A percentile compares a stretch with the other conserved stretches of the same genome.
phyloP scores from a whole-genome alignment of 2,329 filamentous ascomycete genomes.

The Aureobasidium sp. region DNA sequence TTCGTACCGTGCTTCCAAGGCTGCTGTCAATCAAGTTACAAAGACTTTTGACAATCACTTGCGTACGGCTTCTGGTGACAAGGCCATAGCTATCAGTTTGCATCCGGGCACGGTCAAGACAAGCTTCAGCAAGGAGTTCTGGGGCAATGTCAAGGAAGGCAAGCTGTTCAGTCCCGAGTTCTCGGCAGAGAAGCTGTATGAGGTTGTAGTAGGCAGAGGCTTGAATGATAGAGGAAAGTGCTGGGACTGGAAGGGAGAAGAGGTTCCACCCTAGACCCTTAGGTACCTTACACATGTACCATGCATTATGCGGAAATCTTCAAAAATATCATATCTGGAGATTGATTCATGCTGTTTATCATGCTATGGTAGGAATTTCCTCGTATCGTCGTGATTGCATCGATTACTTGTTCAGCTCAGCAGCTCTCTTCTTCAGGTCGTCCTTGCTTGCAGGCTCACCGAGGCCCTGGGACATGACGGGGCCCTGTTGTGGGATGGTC shows the following conservation, averaged over 20 bases:
- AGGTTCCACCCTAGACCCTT: conserved; percentile 47
- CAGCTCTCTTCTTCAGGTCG: conserved; percentile 43
- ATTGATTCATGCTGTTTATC: neutral
- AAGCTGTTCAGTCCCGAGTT: conserved; percentile 62
- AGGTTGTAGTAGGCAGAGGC: conserved; percentile 47
- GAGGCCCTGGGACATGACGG: conserved; percentile 40
- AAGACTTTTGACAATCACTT: conserved; percentile 67
- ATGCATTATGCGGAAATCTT: neutral
- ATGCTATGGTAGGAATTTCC: conserved; percentile 9
- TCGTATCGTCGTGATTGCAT: conserved; percentile 3
- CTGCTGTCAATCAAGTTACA: conserved; percentile 63
- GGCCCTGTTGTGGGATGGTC: conserved; percentile 29
- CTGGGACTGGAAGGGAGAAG: conserved; percentile 64
- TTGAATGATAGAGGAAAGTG: conserved; percentile 53
- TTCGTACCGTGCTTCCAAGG: conserved; percentile 69
- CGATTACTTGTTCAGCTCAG: conserved; percentile 43
- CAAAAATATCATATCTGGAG: neutral
- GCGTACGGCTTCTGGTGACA: conserved; percentile 48
- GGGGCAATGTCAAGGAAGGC: conserved; percentile 53
- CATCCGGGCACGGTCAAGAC: conserved; percentile 80
- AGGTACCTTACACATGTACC: neutral
- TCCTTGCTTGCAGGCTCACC: conserved; percentile 42
- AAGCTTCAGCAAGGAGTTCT: conserved; percentile 64
- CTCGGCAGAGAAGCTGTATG: conserved; percentile 57
- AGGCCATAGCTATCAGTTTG: conserved; percentile 61